Base-by-base conservation (phyloP, 75 land plant species). In the Sequoiadendron giganteum region DNA sequence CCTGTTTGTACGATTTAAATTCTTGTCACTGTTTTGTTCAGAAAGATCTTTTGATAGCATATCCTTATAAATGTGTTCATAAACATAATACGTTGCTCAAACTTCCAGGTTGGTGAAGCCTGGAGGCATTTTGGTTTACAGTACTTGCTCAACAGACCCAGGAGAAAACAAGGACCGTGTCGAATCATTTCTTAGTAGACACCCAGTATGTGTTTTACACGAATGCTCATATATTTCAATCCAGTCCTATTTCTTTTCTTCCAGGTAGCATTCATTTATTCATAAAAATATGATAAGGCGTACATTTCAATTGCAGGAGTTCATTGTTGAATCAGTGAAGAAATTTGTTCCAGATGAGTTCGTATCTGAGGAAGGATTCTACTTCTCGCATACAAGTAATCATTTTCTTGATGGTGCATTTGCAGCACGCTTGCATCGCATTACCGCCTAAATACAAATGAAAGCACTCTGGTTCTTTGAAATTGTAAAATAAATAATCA, bases 61-160 rank as follows among this genome's bases (percentile, higher is more conserved):
- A 40, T 78, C 18, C 52, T 87, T 19, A 10, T 65, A 78, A 42
- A 38, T 21, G 2, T 43, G 83, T 45, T 25, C 88, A 45, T 7
- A 45, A 54, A 42, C 77, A 83, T 32, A 6, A 45, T 39, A 52
- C 21, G 1, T 65, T 65, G 28, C 9, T 65, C 54, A n/a, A 80
- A 40, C 36, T 84, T 58, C 8, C 77, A 97, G 99, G 91, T 87
- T 97, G 94, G 99, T 97, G 38, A 95, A 94, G 91, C 95, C 96
- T 47, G 97, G 96, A 36, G 99, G 99, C 47, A 93, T 95, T 18
- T 89, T 97, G 15, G 92, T 97, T 10, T 97, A 97, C 90, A 96
- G 99, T 85, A 97, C 99, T 32, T 97, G 99, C 89, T 96, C 99
- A 38, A 95, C 94, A 45, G 98, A 97, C 87, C 93, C 95, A 47